Conservation (phyloP, 805 yeast species). For the Naumovozyma castellii region DNA sequence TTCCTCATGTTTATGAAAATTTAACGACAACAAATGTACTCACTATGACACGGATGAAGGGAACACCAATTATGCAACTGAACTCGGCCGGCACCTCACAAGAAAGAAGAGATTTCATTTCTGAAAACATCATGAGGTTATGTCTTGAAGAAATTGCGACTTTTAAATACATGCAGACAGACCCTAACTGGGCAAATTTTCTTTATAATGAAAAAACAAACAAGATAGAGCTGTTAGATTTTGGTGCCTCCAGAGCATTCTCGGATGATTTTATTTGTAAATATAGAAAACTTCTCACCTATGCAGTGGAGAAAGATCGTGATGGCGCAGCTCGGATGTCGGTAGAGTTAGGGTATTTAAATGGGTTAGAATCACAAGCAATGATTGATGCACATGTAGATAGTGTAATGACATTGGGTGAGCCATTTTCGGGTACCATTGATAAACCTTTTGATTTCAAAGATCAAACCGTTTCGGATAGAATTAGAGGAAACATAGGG, state of each 20-base stretch:
- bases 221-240: slow-evolving; percentile 80
- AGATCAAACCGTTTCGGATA: slow-evolving; percentile 83
- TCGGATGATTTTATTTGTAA: slow-evolving; percentile 54
- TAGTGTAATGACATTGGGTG: slow-evolving; percentile 83
- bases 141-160: slow-evolving; percentile 78
- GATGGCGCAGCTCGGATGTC: slow-evolving; percentile 56
- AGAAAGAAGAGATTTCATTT: slow-evolving; percentile 68
- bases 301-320: slow-evolving; percentile 64
- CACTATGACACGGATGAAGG: slow-evolving; percentile 84
- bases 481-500: slow-evolving; percentile 80
- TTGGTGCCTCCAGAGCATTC: slow-evolving; percentile 88
- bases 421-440: slow-evolving; percentile 62
- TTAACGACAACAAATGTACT: slow-evolving; percentile 74
- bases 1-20: slow-evolving; percentile 72
- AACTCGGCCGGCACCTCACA: slow-evolving; percentile 46
- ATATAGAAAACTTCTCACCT: slow-evolving; percentile 64
- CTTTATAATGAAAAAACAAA: slow-evolving; percentile 62
- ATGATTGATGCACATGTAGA: slow-evolving; percentile 92
- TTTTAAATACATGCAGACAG: slow-evolving; percentile 93
- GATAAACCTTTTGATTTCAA: slow-evolving; percentile 54
- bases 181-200: slow-evolving; percentile 98
- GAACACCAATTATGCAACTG: slow-evolving; percentile 72
- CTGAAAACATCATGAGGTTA: slow-evolving; percentile 75
- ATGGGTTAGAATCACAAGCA: slow-evolving; percentile 78
- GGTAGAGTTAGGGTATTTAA: slow-evolving; percentile 70